Evolutionary conservation across 2,329 filamentous ascomycete species (phyloP).

Genomic region (Calonectria honghensis): DNA sequence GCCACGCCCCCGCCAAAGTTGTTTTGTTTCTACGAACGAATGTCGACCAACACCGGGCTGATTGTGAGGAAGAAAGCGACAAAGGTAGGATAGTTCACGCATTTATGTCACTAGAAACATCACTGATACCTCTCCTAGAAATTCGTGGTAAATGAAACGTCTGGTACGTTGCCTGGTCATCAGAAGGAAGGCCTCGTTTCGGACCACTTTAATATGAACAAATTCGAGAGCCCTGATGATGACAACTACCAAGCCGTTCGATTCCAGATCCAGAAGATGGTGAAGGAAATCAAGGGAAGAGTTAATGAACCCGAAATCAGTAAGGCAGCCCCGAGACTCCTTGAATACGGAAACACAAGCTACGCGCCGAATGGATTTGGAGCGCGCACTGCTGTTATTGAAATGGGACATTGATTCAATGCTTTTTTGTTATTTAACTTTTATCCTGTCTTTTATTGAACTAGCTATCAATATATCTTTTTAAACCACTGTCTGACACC

Average conservation of each 20-base stretch:
- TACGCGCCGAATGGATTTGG: background rate
- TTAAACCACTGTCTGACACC: constrained; percentile 2
- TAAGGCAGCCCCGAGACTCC: constrained; percentile 22
- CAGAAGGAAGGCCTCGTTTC: constrained; percentile 29
- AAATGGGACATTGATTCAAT: background rate
- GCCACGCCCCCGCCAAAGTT: constrained; percentile 2
- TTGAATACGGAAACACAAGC: background rate
- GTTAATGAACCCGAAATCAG: constrained; percentile 1
- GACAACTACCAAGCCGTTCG: constrained; percentile 11
- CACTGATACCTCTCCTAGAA: background rate
- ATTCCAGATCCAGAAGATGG: constrained; percentile 17
- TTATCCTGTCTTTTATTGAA: background rate
- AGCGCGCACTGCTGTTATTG: background rate
- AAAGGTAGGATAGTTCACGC: background rate
- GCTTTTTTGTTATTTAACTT: background rate
- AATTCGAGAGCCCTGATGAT: constrained; percentile 30
- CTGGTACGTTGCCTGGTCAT: constrained; percentile 22
- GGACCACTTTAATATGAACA: constrained; percentile 40
- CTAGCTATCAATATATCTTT: constrained; percentile 10
- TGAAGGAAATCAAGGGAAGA: background rate
- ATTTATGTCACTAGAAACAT: no score
- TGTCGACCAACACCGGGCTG: constrained; percentile 14
- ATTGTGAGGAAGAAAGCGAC: constrained; percentile 1
- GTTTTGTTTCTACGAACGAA: constrained; percentile 39
- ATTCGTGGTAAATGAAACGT: constrained; percentile 29